phyloP scores from a whole-genome alignment of 345 rosid species.

The Punica granatum region DNA sequence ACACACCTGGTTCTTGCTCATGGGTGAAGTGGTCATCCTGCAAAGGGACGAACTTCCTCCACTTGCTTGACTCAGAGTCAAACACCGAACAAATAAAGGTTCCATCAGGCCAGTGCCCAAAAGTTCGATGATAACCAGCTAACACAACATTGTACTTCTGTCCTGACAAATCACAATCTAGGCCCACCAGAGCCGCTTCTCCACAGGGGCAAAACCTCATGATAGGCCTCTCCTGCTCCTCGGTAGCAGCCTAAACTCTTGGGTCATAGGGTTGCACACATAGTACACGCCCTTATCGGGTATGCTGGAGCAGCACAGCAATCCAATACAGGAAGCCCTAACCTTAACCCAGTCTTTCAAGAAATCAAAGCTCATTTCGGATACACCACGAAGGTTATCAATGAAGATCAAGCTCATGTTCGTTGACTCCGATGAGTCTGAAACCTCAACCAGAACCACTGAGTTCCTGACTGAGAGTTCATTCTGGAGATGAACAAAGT shows the following conservation, averaged over 20 bases:
- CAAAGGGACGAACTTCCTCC: conserved; percentile 72
- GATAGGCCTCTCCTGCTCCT: conserved; percentile 59
- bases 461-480: conserved; percentile 41
- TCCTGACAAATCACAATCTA: conserved; percentile 40
- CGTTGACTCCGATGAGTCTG: conserved; percentile 33
- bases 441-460: conserved; percentile 49
- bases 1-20: conserved; percentile 75
- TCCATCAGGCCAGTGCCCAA: conserved; percentile 78
- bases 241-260: conserved; percentile 57
- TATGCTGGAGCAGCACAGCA: conserved; percentile 75
- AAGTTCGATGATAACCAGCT: conserved; percentile 73
- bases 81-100: conserved; percentile 66
- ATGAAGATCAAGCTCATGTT: conserved; percentile 53
- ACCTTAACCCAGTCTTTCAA: conserved; percentile 60
- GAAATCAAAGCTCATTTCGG: conserved; percentile 62
- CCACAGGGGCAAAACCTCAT: conserved; percentile 78
- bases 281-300: conserved; percentile 72
- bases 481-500: conserved; percentile 46
- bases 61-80: conserved; percentile 65
- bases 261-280: conserved; percentile 83
- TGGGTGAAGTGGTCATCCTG: conserved; percentile 63
- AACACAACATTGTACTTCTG: conserved; percentile 60
- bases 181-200: conserved; percentile 75
- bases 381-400: conserved; percentile 52
- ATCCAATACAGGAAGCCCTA: conserved; percentile 79